Evolutionary conservation across 805 yeast genomes (phyloP), one percentile per base, ranked within the genome.

Genomic region (Starmerella geochares): DNA sequence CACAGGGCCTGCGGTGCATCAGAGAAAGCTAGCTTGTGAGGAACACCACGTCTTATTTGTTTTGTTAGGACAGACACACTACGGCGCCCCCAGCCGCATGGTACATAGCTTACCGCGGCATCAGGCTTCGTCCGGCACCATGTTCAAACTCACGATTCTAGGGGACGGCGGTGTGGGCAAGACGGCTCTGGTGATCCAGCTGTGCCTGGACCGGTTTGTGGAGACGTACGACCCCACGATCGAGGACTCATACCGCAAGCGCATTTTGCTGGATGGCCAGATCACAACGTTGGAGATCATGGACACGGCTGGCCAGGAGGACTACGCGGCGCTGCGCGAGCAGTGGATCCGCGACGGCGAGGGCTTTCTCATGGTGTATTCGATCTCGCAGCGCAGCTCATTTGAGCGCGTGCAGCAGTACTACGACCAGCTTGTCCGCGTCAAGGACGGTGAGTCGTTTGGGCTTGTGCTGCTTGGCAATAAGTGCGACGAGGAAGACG

Each of bases 101-200:
- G 27, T 27, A 17, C 31, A 16, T 27, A 19, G 33, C n/a, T 25
- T 17, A 10, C 32, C 44, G 31, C 33, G 33, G n/a, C 32, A 16
- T 11, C 44, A 35, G 8, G 32, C 38, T 11, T 17, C 37, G 17
- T 24, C 48, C 8, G 57, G 54, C 13, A 41, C 67, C 44, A 55
- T 68, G 66, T 87, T 81, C 65, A 86, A 90, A 64, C 70, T 92
- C 52, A 96, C 92, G 11, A 96, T 92, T 46, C 95, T 92, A 48
- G 99, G 98, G 50, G 97, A 96, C 46, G 97, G 97, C 66, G 96
- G 96, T 67, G 98, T 92, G 47, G 99, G 99, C 68, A 92, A 92
- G 67, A 85, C 95, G 13, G 97, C 98, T 4, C 72, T 92, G 56
- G 92, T 97, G 35, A 90, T 92, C 58, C 95, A 90, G 67, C 59